Conservation (phyloP, 179 eudicot genomes). For the Silene coronaria region DNA sequence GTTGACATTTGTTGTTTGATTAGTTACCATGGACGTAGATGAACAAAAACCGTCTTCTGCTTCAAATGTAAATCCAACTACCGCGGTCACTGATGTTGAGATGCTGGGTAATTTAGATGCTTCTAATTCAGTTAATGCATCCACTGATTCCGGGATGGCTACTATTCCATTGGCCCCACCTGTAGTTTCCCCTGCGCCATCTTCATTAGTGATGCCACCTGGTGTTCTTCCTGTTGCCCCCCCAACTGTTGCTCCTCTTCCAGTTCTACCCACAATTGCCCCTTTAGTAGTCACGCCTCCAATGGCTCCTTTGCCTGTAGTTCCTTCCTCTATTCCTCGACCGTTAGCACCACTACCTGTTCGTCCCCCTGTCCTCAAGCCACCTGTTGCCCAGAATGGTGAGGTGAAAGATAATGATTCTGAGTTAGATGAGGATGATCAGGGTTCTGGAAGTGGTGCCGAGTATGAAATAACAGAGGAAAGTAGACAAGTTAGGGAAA, state of each 20-base stretch:
- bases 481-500: slow-evolving; percentile 56
- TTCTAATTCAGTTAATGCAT: slow-evolving; percentile 22
- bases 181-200: slow-evolving; percentile 23
- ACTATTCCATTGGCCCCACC: slow-evolving; percentile 19
- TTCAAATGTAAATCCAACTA: slow-evolving; percentile 33
- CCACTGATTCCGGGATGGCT: slow-evolving; percentile 14
- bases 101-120: slow-evolving; percentile 25
- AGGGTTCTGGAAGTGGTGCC: slow-evolving; percentile 26
- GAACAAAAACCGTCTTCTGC: slow-evolving; percentile 41
- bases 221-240: slow-evolving; percentile 1
- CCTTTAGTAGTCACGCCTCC: slow-evolving; percentile 34
- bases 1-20: not conserved
- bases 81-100: slow-evolving; percentile 28
- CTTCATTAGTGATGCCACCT: slow-evolving; percentile 22
- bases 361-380: slow-evolving; percentile 48
- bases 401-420: slow-evolving; percentile 43
- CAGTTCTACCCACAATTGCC: slow-evolving; percentile 27
- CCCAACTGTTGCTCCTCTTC: slow-evolving; percentile 31
- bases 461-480: slow-evolving; percentile 85
- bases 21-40: slow-evolving; percentile 58
- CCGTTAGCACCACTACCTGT: slow-evolving; percentile 67
- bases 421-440: slow-evolving; percentile 55
- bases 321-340: slow-evolving; percentile 36
- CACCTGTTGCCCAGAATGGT: slow-evolving; percentile 52
- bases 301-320: slow-evolving; percentile 43